phyloP scores from a whole-genome alignment of 2,329 filamentous ascomycete genomes.

The Drechslerella dactyloides region DNA sequence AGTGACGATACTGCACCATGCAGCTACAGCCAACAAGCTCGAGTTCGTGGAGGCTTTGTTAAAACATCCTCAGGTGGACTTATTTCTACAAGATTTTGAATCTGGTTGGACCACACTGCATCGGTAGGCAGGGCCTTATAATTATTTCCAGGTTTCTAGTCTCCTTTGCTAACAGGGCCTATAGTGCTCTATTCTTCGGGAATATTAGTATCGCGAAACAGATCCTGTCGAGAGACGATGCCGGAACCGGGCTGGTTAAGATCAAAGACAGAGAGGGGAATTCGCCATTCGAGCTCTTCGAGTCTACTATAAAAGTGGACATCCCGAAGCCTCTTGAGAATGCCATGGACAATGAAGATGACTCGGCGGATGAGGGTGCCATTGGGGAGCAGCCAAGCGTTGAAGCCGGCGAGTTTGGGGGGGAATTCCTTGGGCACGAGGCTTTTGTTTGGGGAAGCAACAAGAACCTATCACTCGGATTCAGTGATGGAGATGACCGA shows the following conservation, averaged over 20 bases:
- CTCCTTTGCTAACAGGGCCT: neutral
- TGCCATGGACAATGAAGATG: slow-evolving; percentile 64
- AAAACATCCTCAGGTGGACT: slow-evolving; percentile 79
- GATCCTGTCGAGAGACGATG: slow-evolving; percentile 78
- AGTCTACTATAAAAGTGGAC: slow-evolving; percentile 78
- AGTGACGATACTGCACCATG: slow-evolving; percentile 78
- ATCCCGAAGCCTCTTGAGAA: slow-evolving; percentile 57
- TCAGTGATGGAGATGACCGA: slow-evolving; percentile 94
- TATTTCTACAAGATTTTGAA: slow-evolving; percentile 85
- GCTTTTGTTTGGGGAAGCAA: slow-evolving; percentile 95
- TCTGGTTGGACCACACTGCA: slow-evolving; percentile 97
- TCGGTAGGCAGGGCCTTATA: slow-evolving; percentile 63
- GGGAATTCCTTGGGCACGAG: slow-evolving; percentile 71
- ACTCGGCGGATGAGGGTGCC: slow-evolving; percentile 57
- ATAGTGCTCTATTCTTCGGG: slow-evolving; percentile 54
- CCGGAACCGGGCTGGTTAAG: slow-evolving; percentile 65
- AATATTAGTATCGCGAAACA: slow-evolving; percentile 67
- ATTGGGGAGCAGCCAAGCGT: slow-evolving; percentile 48
- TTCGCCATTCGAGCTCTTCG: slow-evolving; percentile 87
- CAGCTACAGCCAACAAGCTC: slow-evolving; percentile 72
- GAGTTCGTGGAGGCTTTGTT: slow-evolving; percentile 80
- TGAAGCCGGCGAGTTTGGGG: slow-evolving; percentile 56
- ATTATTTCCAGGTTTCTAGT: slow-evolving; percentile 66
- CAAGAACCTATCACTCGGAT: slow-evolving; percentile 88
- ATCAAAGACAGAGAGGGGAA: slow-evolving; percentile 89